Evolutionary conservation across 2,329 filamentous ascomycete genomes (phyloP), one percentile per base, ranked within the genome.

Genomic region (Monilinia polystroma): DNA sequence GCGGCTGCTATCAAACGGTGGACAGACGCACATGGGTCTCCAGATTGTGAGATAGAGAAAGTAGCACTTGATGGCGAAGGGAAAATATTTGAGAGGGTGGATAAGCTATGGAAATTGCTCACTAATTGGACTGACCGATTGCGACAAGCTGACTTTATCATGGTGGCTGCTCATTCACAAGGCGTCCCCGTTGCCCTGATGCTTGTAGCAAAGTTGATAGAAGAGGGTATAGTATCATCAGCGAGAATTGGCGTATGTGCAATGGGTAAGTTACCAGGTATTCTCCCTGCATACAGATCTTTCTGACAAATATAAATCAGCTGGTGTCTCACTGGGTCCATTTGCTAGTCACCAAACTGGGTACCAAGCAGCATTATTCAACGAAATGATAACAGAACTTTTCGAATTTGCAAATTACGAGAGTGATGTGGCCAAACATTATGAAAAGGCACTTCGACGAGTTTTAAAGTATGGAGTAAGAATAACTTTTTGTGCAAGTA

Each of bases 101-200:
- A 96, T 68, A 91, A 96, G 51, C 80, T 99, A 8, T 99, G 95
- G 95, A 96, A 94, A 78, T 83, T 98, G 12, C 82, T 99, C 66
- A 83, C 97, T 38, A 97, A 97, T 77, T 97, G 93, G 92, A 91
- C 97, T 70, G 92, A 97, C 49, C 89, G 94, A 70, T 90, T 99
- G 43, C 88, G 91, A 63, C 85, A 85, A 64, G 93, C 95, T 0
- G 95, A 99, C 78, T 89, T 98, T 69, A 89, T 99, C 53, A 79
- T 99, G 51, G 81, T 99, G n/a, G 92, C 92, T 3, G 97, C 93
- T 68, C 95, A 99, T 77, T 96, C 92, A 3, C 95, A 99, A 77
- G 95, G 95, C 29, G 95, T 98, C 0, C 95, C 95, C 0, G 95
- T 99, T 0, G 90, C 91, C 7, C 85, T 97, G 68, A 97, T 97